Conservation (phyloP, 768 basidiomycete species). For the Leucogyrophana mollusca region DNA sequence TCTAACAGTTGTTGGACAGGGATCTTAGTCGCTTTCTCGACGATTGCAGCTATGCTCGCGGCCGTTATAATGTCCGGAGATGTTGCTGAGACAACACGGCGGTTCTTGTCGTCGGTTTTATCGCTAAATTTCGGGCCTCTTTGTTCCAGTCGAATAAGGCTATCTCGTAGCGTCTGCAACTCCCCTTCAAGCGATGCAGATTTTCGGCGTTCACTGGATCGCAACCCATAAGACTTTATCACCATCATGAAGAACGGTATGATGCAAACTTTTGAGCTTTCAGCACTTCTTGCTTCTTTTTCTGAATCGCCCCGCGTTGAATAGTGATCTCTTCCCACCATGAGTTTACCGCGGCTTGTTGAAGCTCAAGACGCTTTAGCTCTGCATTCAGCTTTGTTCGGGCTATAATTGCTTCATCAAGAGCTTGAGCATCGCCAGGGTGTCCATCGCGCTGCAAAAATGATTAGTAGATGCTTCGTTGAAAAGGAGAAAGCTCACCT, state of each 20-base stretch:
- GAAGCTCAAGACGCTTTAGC: neutral
- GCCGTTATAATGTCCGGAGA: slow-evolving; percentile 7
- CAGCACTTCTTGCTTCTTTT: slow-evolving; percentile 1
- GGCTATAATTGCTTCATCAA: neutral
- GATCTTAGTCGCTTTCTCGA: slow-evolving; percentile 4
- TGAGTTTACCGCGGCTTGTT: neutral
- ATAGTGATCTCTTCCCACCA: slow-evolving; percentile 1
- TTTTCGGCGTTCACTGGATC: neutral
- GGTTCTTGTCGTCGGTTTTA: neutral
- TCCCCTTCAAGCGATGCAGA: neutral
- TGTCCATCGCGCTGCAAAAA: slow-evolving; percentile 4
- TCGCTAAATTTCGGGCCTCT: slow-evolving; percentile 1
- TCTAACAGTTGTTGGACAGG: slow-evolving; percentile 2
- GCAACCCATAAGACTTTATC: neutral
- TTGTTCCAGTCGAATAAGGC: slow-evolving; percentile 1
- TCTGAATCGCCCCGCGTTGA: neutral
- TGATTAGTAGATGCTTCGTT: neutral
- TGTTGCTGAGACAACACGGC: neutral
- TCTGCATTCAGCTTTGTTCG: neutral
- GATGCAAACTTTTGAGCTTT: slow-evolving; percentile 1
- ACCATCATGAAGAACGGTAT: neutral
- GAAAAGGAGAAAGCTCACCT: slow-evolving; percentile 1
- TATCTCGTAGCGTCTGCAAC: slow-evolving; percentile 1
- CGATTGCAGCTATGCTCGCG: slow-evolving; percentile 2
- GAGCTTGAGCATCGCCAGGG: neutral